Percentiles rank a stretch among this genome's conserved stretches.
Conservation (phyloP, 2,329 filamentous ascomycete genomes). For the Cordyceps militaris region DNA sequence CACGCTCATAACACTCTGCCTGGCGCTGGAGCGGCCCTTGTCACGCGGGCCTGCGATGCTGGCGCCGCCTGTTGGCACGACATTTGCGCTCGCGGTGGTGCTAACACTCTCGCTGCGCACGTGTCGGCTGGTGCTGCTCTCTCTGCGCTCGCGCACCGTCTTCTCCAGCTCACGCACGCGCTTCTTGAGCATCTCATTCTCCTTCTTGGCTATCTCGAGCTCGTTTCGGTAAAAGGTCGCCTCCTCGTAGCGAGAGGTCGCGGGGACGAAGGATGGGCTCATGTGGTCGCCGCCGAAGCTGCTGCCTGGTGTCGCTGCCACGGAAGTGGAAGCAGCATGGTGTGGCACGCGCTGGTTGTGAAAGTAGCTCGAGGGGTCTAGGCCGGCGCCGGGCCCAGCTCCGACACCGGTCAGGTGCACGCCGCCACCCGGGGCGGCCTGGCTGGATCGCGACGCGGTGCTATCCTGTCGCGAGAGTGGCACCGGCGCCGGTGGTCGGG, state of each 20-base stretch:
- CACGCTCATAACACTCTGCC: conserved; percentile 38
- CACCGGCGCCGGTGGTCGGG: conserved; percentile 37
- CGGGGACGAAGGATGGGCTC: conserved; percentile 48
- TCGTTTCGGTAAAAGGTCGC: conserved; percentile 53
- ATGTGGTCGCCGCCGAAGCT: conserved; percentile 31
- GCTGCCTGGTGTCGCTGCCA: conserved; percentile 35
- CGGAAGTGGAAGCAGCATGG: conserved; percentile 25
- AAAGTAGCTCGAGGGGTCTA: conserved; percentile 38
- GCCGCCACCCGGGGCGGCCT: conserved; percentile 37
- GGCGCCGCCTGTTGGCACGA: conserved; percentile 30
- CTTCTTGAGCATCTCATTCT: conserved; percentile 56
- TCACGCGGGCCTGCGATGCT: conserved; percentile 42
- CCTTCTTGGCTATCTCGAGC: conserved; percentile 53
- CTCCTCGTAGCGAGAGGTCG: conserved; percentile 56
- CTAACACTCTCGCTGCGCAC: conserved; percentile 45
- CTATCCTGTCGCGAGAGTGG: conserved; percentile 49
- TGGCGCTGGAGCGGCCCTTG: conserved; percentile 35
- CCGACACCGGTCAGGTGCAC: conserved; percentile 33
- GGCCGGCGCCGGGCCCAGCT: background rate
- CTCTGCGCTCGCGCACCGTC: conserved; percentile 40
- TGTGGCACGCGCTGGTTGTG: conserved; percentile 38
- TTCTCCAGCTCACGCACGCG: conserved; percentile 57
- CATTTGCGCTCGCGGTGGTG: conserved; percentile 42
- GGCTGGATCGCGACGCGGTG: conserved; percentile 45
- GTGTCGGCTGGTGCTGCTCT: conserved; percentile 39